Evolutionary conservation across 2,329 filamentous ascomycete genomes (phyloP), one percentile per base, ranked within the genome.

Genomic region (Stagonosporopsis rhizophila): DNA sequence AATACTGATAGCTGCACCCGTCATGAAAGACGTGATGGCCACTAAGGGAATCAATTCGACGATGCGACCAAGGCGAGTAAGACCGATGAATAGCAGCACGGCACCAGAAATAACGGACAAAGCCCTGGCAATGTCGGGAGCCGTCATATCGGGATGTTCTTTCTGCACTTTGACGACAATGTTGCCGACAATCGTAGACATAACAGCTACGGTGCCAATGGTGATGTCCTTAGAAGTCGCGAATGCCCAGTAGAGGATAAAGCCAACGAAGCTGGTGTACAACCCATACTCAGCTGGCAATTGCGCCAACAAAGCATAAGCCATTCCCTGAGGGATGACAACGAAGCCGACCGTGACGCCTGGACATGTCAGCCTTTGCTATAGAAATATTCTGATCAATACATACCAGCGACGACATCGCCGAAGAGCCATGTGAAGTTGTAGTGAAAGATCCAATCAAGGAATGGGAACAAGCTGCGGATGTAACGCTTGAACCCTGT

Each of bases 211-310:
- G 28, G 94, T 94, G n/a, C 94, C 94, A 53, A 98, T 98, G 9
- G 94, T 97, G 71, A 99, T 98, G 76, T 99, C 94, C 74, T 98
- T 99, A 14, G 94, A 97, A 0, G 95, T 99, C 30, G 93, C 95
- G 71, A 98, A 98, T 72, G 97, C 90, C 94, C 94, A 98, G 78
- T 99, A 99, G 59, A 96, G 83, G 60, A 96, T 76, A 15, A 96
- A 93, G 46, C 94, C 95, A 84, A 97, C 95, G 73, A 99, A 98
- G 0, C 94, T 97, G 0, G 94, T 95, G 77, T 96, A 96, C 0
- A 98, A 84, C 48, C 94, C 94, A 70, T 88, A 98, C 72, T 98
- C 83, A 6, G 89, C 85, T 0, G 86, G 83, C n/a, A 98, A 82
- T 58, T 88, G 84, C 40, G 94, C 94, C 23, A 98, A 83, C 59